phyloP scores from a whole-genome alignment of 768 basidiomycete species.

The Naematelia aurantialba region DNA sequence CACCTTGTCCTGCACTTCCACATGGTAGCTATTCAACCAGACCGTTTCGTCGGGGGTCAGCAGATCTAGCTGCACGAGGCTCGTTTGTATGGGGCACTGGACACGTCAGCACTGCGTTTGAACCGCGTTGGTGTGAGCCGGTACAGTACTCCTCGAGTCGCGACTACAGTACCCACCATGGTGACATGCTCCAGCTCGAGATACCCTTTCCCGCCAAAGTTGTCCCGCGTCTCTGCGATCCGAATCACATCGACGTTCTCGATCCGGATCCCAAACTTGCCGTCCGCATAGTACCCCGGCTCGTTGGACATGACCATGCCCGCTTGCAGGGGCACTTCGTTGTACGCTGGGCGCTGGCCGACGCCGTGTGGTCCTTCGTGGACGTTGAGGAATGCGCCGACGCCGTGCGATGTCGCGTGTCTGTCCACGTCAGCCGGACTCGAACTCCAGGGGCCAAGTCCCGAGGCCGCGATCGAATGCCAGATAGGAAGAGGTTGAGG shows the following conservation, averaged over 20 bases:
- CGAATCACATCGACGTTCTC: slow-evolving; percentile 82
- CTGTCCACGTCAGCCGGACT: slow-evolving; percentile 50
- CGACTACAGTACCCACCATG: slow-evolving; percentile 63
- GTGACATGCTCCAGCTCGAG: slow-evolving; percentile 82
- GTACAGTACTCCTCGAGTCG: background rate
- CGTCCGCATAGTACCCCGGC: slow-evolving; percentile 89
- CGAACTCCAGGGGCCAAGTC: too few relatives aligned
- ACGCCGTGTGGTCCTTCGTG: slow-evolving; percentile 76
- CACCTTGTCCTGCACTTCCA: slow-evolving; percentile 68
- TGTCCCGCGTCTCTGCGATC: slow-evolving; percentile 65
- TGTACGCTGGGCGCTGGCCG: slow-evolving; percentile 58
- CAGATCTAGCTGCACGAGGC: slow-evolving; percentile 64
- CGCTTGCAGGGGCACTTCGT: slow-evolving; percentile 66
- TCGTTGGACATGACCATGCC: slow-evolving; percentile 94
- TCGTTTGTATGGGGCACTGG: slow-evolving; percentile 81
- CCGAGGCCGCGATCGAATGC: background rate
- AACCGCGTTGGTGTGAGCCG: too few relatives aligned
- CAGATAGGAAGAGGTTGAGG: background rate
- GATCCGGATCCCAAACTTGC: slow-evolving; percentile 84
- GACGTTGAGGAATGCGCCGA: slow-evolving; percentile 90
- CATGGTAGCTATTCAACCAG: slow-evolving; percentile 85
- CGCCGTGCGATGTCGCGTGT: slow-evolving; percentile 91
- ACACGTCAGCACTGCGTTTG: background rate
- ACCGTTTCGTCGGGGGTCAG: slow-evolving; percentile 64
- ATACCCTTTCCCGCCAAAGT: slow-evolving; percentile 79